Base-by-base conservation (phyloP, 495 filamentous ascomycete species). In the Ascodesmis nigricans region DNA sequence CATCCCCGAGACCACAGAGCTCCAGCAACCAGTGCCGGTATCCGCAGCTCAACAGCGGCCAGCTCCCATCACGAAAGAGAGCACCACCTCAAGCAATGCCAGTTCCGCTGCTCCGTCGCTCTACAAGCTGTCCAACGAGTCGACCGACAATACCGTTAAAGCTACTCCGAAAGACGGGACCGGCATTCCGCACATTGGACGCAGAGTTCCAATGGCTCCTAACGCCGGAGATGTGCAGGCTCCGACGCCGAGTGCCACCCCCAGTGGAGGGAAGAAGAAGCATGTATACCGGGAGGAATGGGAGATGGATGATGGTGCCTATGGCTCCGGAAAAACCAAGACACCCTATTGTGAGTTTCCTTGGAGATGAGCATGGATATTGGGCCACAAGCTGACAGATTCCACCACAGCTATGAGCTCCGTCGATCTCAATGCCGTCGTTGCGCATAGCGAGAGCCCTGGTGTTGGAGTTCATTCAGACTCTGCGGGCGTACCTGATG, bases 201-300 rank as follows among this genome's bases (percentile, higher is more conserved):
- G 71, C 48, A 67, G 80, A 45, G 83, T 95, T 14, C 90, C 87
- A 21, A 91, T 99, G 81, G 75, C 84, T 48, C 73, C 73, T 22
- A 71, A 90, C 57, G 83, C 82, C 24, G 87, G 87, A 27, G 87
- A 95, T 55, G 90, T 99, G 6, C 87, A 99, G 57, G 87, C 87
- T 8, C 87, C 87, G 0, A 83, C 90, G 0, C 80, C 83, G 2
- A 68, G 75, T 10, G 78, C 71, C 58, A 61, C 23, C 70, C 91
- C 55, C 69, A 73, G 53, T 74, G 90, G 19, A 75, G 91, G 47
- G 75, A 76, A 55, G 71, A 50, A 45, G 29, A 27, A 23, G 1
- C 47, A 50, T 33, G 47, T 50, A 8, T 50, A 50, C 24, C 35
- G 42, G 15, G 47, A 50, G 38, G 47, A 50, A 35, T 50, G 47